A percentile compares a stretch with the other conserved stretches of the same genome.
phyloP scores from a whole-genome alignment of 768 basidiomycete species.

The Leucocoprinus birnbaumii region DNA sequence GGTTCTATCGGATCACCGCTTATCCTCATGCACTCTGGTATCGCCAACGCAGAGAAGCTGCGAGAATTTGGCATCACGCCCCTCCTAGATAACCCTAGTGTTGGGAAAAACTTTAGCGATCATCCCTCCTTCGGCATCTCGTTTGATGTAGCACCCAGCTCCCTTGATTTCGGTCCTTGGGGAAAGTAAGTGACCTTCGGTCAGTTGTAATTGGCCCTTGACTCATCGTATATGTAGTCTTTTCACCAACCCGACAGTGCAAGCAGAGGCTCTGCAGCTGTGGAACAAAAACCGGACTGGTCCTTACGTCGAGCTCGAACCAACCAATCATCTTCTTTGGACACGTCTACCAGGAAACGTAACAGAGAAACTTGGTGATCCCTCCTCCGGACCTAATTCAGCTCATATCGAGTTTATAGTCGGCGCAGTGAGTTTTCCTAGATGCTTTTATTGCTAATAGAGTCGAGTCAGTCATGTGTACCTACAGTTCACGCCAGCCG shows the following conservation, averaged over 20 bases:
- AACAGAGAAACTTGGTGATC: slow-evolving; percentile 5
- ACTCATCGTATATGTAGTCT: neutral
- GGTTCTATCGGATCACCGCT: slow-evolving; percentile 4
- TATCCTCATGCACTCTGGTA: slow-evolving; percentile 9
- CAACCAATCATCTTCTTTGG: slow-evolving; percentile 4
- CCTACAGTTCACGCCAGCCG: too few relatives aligned
- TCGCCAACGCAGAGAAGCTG: neutral
- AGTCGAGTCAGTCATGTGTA: too few relatives aligned
- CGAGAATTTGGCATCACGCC: neutral
- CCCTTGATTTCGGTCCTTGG: slow-evolving; percentile 1
- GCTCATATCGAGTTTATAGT: slow-evolving; percentile 12
- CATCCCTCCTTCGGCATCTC: neutral
- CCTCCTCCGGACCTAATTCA: slow-evolving; percentile 11
- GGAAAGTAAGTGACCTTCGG: neutral
- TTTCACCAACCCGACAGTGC: neutral
- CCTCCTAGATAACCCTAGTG: neutral
- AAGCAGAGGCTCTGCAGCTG: slow-evolving; percentile 1
- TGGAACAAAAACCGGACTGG: slow-evolving; percentile 10
- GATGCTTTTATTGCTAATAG: neutral
- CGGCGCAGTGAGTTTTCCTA: slow-evolving; percentile 1
- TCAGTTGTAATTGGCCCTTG: neutral
- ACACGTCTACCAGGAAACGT: slow-evolving; percentile 10
- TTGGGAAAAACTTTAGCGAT: slow-evolving; percentile 1
- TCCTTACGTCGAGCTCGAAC: neutral
- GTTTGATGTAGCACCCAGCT: neutral